These are phyloP conservation scores for Fusarium robinianum DNA, from an alignment of 2,329 filamentous ascomycete genomes.

Conservation along the genomic window DNA sequence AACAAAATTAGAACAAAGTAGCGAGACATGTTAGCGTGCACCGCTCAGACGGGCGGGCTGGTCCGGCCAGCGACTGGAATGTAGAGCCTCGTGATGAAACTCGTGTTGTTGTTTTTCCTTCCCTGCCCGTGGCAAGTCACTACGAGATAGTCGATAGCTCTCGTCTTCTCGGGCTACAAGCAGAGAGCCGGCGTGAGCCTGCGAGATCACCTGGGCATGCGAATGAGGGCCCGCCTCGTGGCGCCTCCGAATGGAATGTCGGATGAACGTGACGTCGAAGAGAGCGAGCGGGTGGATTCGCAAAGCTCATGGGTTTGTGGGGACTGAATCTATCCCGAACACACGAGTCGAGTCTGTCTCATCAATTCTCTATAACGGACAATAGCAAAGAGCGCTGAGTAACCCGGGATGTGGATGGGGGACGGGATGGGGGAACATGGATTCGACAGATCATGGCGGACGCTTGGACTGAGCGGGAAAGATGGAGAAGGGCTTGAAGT, in stretches of 20 bases:
- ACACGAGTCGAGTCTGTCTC: no score
- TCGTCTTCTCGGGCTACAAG: constrained; percentile 1
- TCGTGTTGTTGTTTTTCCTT: constrained; percentile 15
- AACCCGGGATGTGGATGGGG: no score
- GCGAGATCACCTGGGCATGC: no score
- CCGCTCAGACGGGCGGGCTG: constrained; percentile 6
- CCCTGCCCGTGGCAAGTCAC: no score
- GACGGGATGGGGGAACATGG: not conserved
- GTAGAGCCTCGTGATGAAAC: constrained; percentile 23
- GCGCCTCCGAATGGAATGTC: constrained; percentile 11
- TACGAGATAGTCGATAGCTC: not conserved
- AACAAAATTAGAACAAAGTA: constrained; percentile 30
- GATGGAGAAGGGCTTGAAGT: constrained; percentile 9
- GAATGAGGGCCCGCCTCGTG: constrained; percentile 7
- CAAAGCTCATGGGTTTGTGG: no score
- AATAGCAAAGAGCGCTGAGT: no score
- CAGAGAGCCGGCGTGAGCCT: no score
- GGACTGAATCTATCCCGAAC: not conserved
- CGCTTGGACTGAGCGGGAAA: constrained; percentile 8
- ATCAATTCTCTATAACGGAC: no score
- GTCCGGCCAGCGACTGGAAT: constrained; percentile 3
- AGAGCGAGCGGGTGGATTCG: not conserved
- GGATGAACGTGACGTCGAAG: constrained; percentile 3
- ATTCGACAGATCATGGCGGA: constrained; percentile 2
- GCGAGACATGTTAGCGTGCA: constrained; percentile 2